phyloP scores from a whole-genome alignment of 177 flowering plant species.

The Vitis hybrid region DNA sequence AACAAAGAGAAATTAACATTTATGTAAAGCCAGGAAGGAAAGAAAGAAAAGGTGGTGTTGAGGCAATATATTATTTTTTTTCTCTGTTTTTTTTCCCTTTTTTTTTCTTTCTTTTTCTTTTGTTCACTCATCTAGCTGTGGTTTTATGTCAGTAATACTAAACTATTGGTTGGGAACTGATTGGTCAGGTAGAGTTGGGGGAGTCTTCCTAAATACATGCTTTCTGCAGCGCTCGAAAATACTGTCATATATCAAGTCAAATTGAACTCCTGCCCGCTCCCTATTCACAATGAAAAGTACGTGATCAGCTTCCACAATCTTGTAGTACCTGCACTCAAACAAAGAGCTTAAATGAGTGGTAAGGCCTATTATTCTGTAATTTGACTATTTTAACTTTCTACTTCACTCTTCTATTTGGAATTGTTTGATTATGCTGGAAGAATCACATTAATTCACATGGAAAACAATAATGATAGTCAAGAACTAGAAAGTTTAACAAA shows the following conservation, averaged over 20 bases:
- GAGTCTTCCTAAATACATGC: conserved; percentile 64
- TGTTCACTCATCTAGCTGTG: too few species aligned
- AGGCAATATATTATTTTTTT: neutral
- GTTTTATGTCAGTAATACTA: neutral
- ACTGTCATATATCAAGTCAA: conserved; percentile 87
- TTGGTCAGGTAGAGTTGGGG: conserved; percentile 59
- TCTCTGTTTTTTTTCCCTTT: neutral
- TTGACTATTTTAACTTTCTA: too few species aligned
- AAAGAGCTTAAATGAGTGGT: neutral
- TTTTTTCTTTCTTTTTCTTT: neutral
- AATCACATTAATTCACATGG: too few species aligned
- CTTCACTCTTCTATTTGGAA: too few species aligned
- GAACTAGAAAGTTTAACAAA: conserved; percentile 24
- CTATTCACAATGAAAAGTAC: conserved; percentile 83
- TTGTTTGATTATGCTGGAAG: too few species aligned
- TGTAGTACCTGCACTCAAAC: conserved; percentile 79
- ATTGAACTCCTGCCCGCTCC: conserved; percentile 92
- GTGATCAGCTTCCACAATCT: conserved; percentile 93
- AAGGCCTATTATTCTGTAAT: neutral
- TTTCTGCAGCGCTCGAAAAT: conserved; percentile 96
- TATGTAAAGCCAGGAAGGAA: neutral
- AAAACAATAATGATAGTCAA: neutral
- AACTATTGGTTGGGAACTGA: conserved; percentile 21
- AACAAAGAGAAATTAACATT: neutral
- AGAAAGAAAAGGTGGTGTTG: neutral